Percentiles rank a stretch among this genome's conserved stretches.
Conservation (phyloP, 192 early-diverging fungal genomes). For the Radiomyces spectabilis region DNA sequence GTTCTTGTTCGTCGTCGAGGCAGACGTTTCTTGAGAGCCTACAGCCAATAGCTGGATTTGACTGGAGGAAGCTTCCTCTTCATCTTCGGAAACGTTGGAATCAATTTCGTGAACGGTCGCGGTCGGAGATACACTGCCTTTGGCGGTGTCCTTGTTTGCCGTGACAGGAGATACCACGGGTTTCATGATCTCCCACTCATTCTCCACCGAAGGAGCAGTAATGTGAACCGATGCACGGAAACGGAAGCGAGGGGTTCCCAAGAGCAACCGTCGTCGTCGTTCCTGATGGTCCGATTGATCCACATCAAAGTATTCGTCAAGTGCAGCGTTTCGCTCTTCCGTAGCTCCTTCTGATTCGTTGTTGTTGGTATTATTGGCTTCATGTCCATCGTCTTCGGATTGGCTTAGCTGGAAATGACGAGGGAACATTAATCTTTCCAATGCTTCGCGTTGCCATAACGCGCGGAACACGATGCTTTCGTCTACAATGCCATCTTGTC, state of each 20-base stretch:
- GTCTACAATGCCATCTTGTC: constrained; percentile 22
- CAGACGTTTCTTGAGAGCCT: neutral
- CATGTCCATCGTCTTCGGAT: neutral
- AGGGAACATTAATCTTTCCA: constrained; percentile 24
- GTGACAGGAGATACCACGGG: neutral
- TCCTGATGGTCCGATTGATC: constrained; percentile 11
- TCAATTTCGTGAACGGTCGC: neutral
- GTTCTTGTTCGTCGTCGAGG: neutral
- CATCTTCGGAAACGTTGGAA: neutral
- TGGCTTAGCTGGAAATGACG: neutral
- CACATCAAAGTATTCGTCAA: constrained; percentile 29
- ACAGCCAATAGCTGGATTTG: neutral
- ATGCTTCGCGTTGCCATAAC: constrained; percentile 25
- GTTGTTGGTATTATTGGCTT: neutral
- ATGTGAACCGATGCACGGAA: constrained; percentile 13
- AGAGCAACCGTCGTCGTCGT: constrained; percentile 1
- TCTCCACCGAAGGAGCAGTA: neutral
- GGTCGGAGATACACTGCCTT: neutral
- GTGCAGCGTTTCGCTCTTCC: constrained; percentile 10
- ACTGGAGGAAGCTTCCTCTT: neutral
- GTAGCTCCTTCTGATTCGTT: neutral
- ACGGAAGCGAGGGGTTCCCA: constrained; percentile 17
- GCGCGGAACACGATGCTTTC: constrained; percentile 25
- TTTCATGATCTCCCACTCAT: constrained; percentile 6
- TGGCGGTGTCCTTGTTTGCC: neutral